These are phyloP conservation scores for Rhizopogon parksii DNA, from an alignment of 1,284 basidiomycete genomes.

Conservation along the genomic window DNA sequence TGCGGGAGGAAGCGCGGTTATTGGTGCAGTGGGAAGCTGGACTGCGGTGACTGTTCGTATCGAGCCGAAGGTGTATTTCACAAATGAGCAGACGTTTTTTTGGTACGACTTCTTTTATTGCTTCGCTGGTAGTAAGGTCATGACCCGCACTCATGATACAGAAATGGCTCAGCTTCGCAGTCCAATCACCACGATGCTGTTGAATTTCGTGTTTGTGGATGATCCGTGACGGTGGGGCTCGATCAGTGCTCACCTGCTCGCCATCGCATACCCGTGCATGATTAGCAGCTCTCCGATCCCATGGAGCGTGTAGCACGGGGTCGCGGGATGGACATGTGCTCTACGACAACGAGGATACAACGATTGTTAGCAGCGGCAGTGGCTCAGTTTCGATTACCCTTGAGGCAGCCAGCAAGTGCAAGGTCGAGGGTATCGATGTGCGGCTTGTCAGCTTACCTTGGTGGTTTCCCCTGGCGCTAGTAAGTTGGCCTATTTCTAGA, in stretches of 20 bases:
- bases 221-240: conserved; percentile 63
- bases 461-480: too few relatives aligned
- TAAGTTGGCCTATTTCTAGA: too few relatives aligned
- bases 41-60: conserved; percentile 48
- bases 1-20: conserved; percentile 46
- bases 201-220: conserved; percentile 80
- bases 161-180: conserved; percentile 93
- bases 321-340: too few relatives aligned
- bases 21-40: conserved; percentile 62
- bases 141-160: conserved; percentile 24
- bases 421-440: too few relatives aligned
- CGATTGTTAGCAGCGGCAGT: too few relatives aligned
- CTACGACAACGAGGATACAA: too few relatives aligned
- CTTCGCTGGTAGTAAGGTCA: conserved; percentile 6
- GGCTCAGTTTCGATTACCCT: too few relatives aligned
- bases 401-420: too few relatives aligned
- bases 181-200: conserved; percentile 83
- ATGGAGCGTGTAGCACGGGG: too few relatives aligned
- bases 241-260: conserved; percentile 90
- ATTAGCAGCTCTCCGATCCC: too few relatives aligned
- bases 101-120: conserved; percentile 41
- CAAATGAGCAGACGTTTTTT: conserved; percentile 86
- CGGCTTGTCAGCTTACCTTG: too few relatives aligned
- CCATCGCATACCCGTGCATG: conserved; percentile 71
- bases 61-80: conserved; percentile 98